Conservation (phyloP, 495 filamentous ascomycete species). For the Aspergillus leporis region DNA sequence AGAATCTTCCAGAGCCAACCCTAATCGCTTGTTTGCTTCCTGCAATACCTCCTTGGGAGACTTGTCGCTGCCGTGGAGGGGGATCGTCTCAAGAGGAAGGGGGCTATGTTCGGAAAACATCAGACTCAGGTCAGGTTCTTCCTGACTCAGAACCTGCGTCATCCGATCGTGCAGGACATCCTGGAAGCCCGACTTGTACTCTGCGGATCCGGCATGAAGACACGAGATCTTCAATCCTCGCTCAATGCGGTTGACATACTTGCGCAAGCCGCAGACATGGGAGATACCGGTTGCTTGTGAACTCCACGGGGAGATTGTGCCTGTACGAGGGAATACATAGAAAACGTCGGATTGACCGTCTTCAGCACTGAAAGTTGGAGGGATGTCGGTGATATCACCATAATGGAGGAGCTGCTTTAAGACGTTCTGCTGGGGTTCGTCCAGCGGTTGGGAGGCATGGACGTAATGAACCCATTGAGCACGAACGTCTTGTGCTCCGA, state of each 20-base stretch:
- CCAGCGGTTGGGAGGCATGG: conserved; percentile 41
- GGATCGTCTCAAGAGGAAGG: conserved; percentile 67
- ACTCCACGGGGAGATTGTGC: conserved; percentile 95
- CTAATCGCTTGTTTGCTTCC: conserved; percentile 77
- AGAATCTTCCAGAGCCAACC: conserved; percentile 80
- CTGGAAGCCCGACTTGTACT: conserved; percentile 56
- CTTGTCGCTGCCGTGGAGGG: conserved; percentile 61
- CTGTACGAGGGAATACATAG: conserved; percentile 74
- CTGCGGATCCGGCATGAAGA: conserved; percentile 37
- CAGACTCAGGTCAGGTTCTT: conserved; percentile 62
- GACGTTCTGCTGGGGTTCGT: conserved; percentile 43
- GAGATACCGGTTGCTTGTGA: conserved; percentile 93
- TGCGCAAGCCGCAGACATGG: conserved; percentile 80
- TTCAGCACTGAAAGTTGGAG: conserved; percentile 42
- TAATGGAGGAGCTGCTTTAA: conserved; percentile 64
- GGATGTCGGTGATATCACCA: conserved; percentile 54
- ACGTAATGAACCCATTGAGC: conserved; percentile 69
- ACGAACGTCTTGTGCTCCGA: conserved; percentile 56
- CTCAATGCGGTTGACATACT: conserved; percentile 79
- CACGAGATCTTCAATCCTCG: conserved; percentile 72
- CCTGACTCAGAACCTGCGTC: conserved; percentile 73
- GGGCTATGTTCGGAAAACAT: conserved; percentile 82
- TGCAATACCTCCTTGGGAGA: conserved; percentile 71
- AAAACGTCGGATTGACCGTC: conserved; percentile 51
- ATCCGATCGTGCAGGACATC: conserved; percentile 87